Evolutionary conservation across 2,329 filamentous ascomycete genomes (phyloP).

Genomic region (Paraconiothyrium brasiliense): DNA sequence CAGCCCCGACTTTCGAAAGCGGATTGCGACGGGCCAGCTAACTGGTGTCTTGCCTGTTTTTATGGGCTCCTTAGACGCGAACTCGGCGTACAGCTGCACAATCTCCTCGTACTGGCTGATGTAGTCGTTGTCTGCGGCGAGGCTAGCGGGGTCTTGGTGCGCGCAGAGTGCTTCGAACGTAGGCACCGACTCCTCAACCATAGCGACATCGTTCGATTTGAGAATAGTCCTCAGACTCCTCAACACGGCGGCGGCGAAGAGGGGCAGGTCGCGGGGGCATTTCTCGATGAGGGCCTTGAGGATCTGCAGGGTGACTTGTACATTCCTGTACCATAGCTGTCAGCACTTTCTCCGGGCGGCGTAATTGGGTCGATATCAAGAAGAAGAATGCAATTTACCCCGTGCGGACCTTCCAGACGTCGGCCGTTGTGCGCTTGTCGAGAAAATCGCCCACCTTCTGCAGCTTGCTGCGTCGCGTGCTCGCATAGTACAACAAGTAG

Average conservation of each 20-base stretch:
- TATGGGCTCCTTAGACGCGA: slow-evolving; percentile 72
- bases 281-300: slow-evolving; percentile 92
- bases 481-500: slow-evolving; percentile 96
- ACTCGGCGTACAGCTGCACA: slow-evolving; percentile 79
- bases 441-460: slow-evolving; percentile 95
- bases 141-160: slow-evolving; percentile 84
- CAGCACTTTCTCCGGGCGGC: slow-evolving; percentile 7
- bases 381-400: slow-evolving; percentile 65
- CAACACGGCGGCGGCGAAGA: slow-evolving; percentile 86
- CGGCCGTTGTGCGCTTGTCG: slow-evolving; percentile 90
- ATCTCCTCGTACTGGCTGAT: slow-evolving; percentile 83
- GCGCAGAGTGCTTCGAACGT: slow-evolving; percentile 90
- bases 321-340: slow-evolving; percentile 68
- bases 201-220: slow-evolving; percentile 84
- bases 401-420: slow-evolving; percentile 88
- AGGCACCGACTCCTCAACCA: slow-evolving; percentile 88
- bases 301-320: slow-evolving; percentile 94
- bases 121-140: slow-evolving; percentile 87
- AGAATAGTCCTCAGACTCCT: slow-evolving; percentile 85
- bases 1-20: slow-evolving; percentile 63
- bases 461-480: slow-evolving; percentile 91
- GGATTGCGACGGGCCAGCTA: slow-evolving; percentile 78
- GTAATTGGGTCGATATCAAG: not conserved
- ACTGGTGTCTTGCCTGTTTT: slow-evolving; percentile 55
- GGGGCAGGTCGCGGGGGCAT: slow-evolving; percentile 84